phyloP scores from a whole-genome alignment of 345 rosid genomes.

The Durio zibethinus region DNA sequence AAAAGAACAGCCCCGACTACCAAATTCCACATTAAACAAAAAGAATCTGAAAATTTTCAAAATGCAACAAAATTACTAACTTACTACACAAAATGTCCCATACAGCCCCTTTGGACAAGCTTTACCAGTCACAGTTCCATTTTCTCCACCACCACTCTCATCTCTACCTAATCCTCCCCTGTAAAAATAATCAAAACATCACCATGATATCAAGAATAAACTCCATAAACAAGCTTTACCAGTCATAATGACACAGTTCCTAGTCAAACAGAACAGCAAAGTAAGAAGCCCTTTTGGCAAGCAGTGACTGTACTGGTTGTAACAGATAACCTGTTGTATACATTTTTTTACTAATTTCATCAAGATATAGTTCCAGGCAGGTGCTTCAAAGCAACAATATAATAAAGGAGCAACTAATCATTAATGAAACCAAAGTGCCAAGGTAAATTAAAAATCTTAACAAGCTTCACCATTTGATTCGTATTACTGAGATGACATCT shows the following conservation, averaged over 20 bases:
- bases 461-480: neutral
- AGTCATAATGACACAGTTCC: neutral
- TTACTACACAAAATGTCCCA: slow-evolving; percentile 87
- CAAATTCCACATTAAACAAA: neutral
- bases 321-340: neutral
- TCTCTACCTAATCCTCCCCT: slow-evolving; percentile 79
- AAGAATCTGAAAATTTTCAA: neutral
- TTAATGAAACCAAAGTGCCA: neutral
- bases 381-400: neutral
- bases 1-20: neutral
- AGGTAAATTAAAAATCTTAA: neutral
- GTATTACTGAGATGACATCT: neutral
- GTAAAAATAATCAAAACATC: slow-evolving; percentile 14
- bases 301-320: neutral
- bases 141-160: slow-evolving; percentile 56
- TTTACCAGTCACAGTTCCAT: slow-evolving; percentile 87
- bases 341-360: neutral
- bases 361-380: neutral
- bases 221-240: neutral
- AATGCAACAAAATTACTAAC: neutral
- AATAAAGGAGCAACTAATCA: neutral
- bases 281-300: neutral
- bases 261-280: neutral
- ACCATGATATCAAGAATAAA: slow-evolving; percentile 6
- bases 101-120: slow-evolving; percentile 92